Evolutionary conservation across 139 green algal genomes (phyloP).

Genomic region (Auxenochlorella pyrenoidosa): DNA sequence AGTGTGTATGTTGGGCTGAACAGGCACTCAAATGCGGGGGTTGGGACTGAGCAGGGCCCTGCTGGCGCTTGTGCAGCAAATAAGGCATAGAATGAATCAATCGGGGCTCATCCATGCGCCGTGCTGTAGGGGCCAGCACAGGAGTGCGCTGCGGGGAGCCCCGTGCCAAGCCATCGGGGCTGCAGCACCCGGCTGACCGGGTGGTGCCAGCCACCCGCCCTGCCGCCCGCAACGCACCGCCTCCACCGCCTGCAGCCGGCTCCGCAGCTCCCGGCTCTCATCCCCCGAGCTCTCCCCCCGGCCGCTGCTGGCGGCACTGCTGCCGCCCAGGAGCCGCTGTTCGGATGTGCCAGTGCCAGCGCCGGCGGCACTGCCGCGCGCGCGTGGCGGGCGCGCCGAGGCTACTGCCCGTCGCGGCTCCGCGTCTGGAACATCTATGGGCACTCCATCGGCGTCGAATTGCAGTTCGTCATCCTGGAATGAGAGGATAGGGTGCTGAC

Average conservation of each 20-base stretch:
- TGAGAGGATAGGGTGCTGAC: not conserved
- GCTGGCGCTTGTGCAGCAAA: no score
- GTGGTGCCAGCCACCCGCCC: not conserved
- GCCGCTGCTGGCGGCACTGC: not conserved
- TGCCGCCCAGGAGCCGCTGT: not conserved
- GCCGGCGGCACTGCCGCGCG: not conserved
- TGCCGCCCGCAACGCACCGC: not conserved
- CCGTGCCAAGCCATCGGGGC: no score
- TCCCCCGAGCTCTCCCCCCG: not conserved
- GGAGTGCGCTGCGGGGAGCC: not conserved
- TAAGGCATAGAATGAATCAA: no score
- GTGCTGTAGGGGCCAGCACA: not conserved
- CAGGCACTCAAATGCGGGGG: no score
- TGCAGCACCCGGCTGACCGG: not conserved
- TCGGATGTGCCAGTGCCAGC: not conserved
- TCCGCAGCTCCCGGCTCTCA: constrained; percentile 6
- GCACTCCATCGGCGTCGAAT: constrained; percentile 24
- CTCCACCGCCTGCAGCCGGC: constrained; percentile 30
- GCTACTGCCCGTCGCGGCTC: not conserved
- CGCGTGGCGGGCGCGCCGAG: not conserved
- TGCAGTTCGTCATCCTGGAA: not conserved
- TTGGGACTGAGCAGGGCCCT: no score
- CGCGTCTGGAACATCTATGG: not conserved
- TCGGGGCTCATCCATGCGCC: not conserved
- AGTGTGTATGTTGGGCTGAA: no score